Evolutionary conservation across 768 basidiomycete genomes (phyloP), one percentile per base, ranked within the genome.

Genomic region (Suillus sp.): DNA sequence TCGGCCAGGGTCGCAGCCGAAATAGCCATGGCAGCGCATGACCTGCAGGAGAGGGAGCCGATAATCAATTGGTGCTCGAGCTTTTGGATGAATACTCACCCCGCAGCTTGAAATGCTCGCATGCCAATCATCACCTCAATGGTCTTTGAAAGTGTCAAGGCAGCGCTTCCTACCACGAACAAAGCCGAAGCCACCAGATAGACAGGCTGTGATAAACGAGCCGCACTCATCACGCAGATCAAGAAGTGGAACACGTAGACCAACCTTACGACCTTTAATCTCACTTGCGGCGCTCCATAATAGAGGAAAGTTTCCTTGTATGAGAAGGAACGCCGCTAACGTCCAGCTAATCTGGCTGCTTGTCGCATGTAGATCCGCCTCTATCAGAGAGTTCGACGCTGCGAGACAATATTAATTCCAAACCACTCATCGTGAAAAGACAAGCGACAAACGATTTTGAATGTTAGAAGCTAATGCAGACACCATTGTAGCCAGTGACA

Each of bases 1-100:
- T 93, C 91, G 1, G 90, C 90, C 3, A 93, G 77, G 3, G 91
- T 90, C 18, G 88, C 91, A 0, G 89, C 89, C 4, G 92, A 93
- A 61, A 93, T 86, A 0, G 87, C 72, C 47, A 89, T 81, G 13
- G 88, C 86, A 13, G 89, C 88, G 51, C 86, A 84, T 4, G 86
- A 87, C 48, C 86, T 88, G 63, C 63, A 22, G 48, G 5, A 70
- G 66, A 60, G 25, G 22, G 22, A 2, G 7, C 65, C 20, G 4
- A n/a, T 43, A n/a, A n/a, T 45, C 45, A 68, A 59, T 27, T 22
- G 54, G 18, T 59, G 55, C 37, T 38, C 5, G 34, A 47, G 18
- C 32, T 50, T 10, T 63, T 59, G 7, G 25, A 64, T 22, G 6
- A 57, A 59, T 16, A 67, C 79, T 62, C 67, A 86, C 85, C 90